Conservation (phyloP, 371 early-diverging fungal genomes). For the Mortierella sp. region DNA sequence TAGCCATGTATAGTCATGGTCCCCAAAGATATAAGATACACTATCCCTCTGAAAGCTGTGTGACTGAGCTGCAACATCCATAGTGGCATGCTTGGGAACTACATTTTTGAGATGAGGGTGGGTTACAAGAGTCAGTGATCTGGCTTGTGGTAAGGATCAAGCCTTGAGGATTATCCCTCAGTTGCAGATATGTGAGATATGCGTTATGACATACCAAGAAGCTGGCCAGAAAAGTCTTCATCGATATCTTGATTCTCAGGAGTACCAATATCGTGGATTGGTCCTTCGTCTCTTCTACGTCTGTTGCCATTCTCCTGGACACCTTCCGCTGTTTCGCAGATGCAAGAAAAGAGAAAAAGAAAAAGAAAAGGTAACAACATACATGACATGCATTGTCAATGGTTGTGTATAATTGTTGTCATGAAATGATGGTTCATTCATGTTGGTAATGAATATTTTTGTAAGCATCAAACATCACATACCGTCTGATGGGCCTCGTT, state of each 20-base stretch:
- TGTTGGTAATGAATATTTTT: not conserved
- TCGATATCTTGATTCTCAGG: constrained; percentile 51
- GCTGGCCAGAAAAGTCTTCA: constrained; percentile 48
- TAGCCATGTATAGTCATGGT: constrained; percentile 81
- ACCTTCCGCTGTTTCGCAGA: not conserved
- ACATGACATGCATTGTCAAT: not conserved
- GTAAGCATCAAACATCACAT: constrained; percentile 6
- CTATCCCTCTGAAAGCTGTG: constrained; percentile 60
- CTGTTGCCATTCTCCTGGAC: constrained; percentile 12
- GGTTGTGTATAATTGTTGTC: not conserved
- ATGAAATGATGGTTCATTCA: no score
- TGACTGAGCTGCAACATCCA: constrained; percentile 62
- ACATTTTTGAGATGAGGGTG: not conserved
- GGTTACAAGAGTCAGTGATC: not conserved
- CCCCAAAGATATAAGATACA: constrained; percentile 75
- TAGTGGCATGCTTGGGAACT: constrained; percentile 71
- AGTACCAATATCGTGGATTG: constrained; percentile 43
- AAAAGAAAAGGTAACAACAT: no score
- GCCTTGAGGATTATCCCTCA: not conserved
- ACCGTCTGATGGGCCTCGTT: constrained; percentile 46
- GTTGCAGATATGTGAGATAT: not conserved
- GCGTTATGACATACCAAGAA: constrained; percentile 27
- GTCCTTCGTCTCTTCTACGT: constrained; percentile 52
- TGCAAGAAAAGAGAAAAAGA: not conserved
- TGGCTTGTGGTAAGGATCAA: not conserved